Evolutionary conservation across 176 grass and related monocot genomes (phyloP), one percentile per base, ranked within the genome.

Genomic region (Secale cereale): DNA sequence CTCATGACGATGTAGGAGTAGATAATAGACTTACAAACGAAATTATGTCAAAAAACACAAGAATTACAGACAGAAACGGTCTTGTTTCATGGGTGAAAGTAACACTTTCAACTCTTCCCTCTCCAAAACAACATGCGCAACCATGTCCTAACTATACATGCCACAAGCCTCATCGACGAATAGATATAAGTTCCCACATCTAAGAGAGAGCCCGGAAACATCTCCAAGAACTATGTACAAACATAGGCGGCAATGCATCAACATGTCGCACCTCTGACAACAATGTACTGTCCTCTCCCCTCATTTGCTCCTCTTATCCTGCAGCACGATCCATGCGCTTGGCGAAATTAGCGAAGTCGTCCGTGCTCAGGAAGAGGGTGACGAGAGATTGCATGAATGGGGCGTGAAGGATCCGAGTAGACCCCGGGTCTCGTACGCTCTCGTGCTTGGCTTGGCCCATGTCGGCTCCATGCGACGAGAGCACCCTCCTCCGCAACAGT

Each of bases 401-500:
- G 6, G 79, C 32, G 40, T 89, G 81, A 76, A 63, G 76, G 48
- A 29, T 15, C 36, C 56, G 71, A 69, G 81, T 74, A 78, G 56
- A 68, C 35, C 86, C 45, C 62, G 52, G 59, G 54, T 87, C 70
- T 20, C 69, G 36, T 62, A 62, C 40, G 3, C 11, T 74, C 20
- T 74, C 35, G 29, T 43, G 81, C 81, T 31, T 61, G 26, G 61
- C 87, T 68, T 92, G 31, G 40, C 87, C 83, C 19, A 48, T 45
- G 79, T 45, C 33, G 19, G 40, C 52, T 39, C 31, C 85, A 41
- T 95, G 61, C 33, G 79, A 65, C 60, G 83, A 69, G 35, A 95
- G 81, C 61, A 93, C 25, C 73, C 29, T 86, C 76, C 88, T 95
- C 94, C 93, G 88, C 85, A 88, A 59, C 37, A 70, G 23, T 65